Base-by-base conservation (phyloP, 2,329 filamentous ascomycete genomes). In the Colletotrichum sojae region DNA sequence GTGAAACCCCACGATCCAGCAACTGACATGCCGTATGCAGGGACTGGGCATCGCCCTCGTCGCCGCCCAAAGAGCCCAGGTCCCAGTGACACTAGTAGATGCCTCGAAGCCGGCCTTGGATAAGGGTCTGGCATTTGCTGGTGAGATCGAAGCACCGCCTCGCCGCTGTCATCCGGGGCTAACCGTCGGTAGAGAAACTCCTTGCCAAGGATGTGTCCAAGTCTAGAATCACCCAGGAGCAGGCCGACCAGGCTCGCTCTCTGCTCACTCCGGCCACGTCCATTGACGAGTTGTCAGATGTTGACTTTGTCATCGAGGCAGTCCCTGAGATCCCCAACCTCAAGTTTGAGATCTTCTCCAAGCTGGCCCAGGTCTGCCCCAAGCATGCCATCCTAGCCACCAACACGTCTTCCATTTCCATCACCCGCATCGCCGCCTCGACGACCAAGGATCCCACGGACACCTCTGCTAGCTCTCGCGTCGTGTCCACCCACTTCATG, bases 401-500 rank as follows among this genome's bases (percentile, higher is more conserved):
- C 71, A 99, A 99, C 84, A 99, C 96, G 6, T 97, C 94, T n/a
- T 97, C 94, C 71, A 99, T 99, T 78, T 95, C 94, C 70, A 98
- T 99, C 80, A 99, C 96, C 51, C 92, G 92, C 77, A 98, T 99
- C 76, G 96, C 96, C 20, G 95, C 96, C 4, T 90, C 95, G 10
- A 95, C 95, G 1, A 92, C 90, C 27, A 85, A 86, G 64, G 90
- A 97, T 77, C 92, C 94, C 1, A 95, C 84, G 18, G 93, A 97
- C 76, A 90, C 93, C 25, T 91, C 91, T 51, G 92, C 91, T 48
- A 92, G 94, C 51, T 95, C 94, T 6, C 92, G 96, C 55, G 96
- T 99, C 10, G 90, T 99, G 63, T 94, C 94, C 59, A 98, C 96
- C 16, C 96, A 99, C 81, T 99, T 99, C 83, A 99, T 99, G 96